Percentiles rank a stretch among this genome's conserved stretches.
phyloP scores from a whole-genome alignment of 2,329 filamentous ascomycete species.

The Fusarium luffae region DNA sequence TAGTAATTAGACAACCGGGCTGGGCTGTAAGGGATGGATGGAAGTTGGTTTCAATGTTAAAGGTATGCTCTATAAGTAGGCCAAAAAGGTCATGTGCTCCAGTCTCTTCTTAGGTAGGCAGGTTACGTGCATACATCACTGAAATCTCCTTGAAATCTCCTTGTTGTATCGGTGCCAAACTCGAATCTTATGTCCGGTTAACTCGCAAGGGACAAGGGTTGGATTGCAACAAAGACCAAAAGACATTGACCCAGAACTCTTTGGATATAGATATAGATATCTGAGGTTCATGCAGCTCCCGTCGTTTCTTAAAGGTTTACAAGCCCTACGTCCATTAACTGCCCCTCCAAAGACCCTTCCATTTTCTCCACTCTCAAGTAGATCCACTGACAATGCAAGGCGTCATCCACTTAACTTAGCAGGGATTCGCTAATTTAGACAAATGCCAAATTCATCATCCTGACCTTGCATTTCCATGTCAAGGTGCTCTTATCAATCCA shows the following conservation, averaged over 20 bases:
- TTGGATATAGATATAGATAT: background rate
- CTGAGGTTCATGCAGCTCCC: background rate
- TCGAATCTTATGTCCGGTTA: background rate
- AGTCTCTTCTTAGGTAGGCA: background rate
- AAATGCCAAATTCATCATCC: slow-evolving; percentile 38
- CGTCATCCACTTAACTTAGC: slow-evolving; percentile 35
- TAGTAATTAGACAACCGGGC: background rate
- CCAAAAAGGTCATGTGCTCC: background rate
- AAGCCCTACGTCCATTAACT: slow-evolving; percentile 14
- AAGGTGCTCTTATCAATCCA: slow-evolving; percentile 15
- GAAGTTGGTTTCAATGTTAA: background rate
- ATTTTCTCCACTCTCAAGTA: slow-evolving; percentile 13
- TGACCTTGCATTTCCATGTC: slow-evolving; percentile 5
- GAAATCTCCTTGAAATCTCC: background rate
- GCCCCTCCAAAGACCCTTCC: slow-evolving; percentile 25
- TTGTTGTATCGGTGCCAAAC: background rate
- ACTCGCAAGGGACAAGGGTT: background rate
- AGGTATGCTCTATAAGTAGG: background rate
- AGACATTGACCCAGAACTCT: too few species aligned
- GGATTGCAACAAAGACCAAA: background rate
- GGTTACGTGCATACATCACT: background rate
- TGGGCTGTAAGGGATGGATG: background rate
- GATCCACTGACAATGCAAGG: slow-evolving; percentile 29
- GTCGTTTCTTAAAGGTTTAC: slow-evolving; percentile 1
- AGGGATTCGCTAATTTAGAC: slow-evolving; percentile 32